Evolutionary conservation across 306 rosid species (phyloP), one percentile per base, ranked within the genome.

Genomic region (Amphicarpaea edgeworthii): DNA sequence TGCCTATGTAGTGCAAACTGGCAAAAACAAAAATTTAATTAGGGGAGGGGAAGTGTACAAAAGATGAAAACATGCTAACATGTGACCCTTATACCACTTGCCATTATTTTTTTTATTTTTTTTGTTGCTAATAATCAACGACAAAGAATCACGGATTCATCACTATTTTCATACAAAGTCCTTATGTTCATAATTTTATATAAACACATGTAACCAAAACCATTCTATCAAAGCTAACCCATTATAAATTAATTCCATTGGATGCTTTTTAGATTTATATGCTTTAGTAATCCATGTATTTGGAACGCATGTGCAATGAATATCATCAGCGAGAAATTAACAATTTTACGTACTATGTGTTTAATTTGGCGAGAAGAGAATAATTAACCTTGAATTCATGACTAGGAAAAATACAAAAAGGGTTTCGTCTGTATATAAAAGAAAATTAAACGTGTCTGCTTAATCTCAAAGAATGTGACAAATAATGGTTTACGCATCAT

Each of bases 71-170:
- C 73, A 6, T 53, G 58, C 11, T 3, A 20, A 47, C 81, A 66
- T 17, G 81, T 77, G 38, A 14, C 47, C 15, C 75, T 53, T 28
- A n/a, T n/a, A 4, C 57, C 57, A 40, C 64, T n/a, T 51, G 55
- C 32, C 9, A 54, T 12, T 5, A 37, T 14, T 2, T n/a, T n/a
- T n/a, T n/a, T n/a, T n/a, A n/a, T n/a, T n/a, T n/a, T n/a, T n/a
- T n/a, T n/a, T 50, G 50, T 38, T 5, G 38, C 67, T 6, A 21
- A 21, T 14, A 64, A 65, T 40, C 47, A 55, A 43, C 47, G 76
- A 55, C 38, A 68, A 58, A 43, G 7, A 55, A 68, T 77, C 76
- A 55, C 76, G 76, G 81, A 45, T 68, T 57, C 68, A 66, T 57
- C 68, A 66, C 59, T 0, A 26, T 7, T 21, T 64, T 51, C 12